Conservation (phyloP, 2,329 filamentous ascomycete genomes). For the Trichoderma citrinoviride region DNA sequence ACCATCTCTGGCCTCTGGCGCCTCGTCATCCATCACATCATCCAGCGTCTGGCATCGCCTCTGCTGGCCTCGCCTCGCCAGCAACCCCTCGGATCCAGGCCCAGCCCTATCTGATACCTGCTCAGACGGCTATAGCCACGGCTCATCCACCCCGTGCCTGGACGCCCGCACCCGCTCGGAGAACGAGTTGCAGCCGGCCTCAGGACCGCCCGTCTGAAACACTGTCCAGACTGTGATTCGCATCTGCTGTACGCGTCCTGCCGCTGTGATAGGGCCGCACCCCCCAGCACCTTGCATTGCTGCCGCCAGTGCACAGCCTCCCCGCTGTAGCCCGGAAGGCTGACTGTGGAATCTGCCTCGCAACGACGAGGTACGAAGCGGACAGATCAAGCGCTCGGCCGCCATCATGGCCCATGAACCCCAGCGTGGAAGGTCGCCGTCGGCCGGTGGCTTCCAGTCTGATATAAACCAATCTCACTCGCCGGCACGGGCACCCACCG, state of each 20-base stretch:
- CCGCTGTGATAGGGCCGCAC: constrained; percentile 23
- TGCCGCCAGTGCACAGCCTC: constrained; percentile 29
- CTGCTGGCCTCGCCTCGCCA: not conserved
- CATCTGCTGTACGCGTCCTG: constrained; percentile 22
- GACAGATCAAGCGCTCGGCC: constrained; percentile 16
- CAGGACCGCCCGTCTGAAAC: constrained; percentile 20
- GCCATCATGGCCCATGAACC: constrained; percentile 44
- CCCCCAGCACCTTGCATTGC: constrained; percentile 27
- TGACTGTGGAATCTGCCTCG: constrained; percentile 48
- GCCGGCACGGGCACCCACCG: constrained; percentile 54
- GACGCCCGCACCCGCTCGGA: constrained; percentile 16
- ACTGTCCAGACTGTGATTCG: constrained; percentile 17
- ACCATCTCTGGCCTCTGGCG: too few relatives aligned
- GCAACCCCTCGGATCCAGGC: constrained; percentile 7
- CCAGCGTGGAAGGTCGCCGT: constrained; percentile 58
- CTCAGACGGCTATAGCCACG: constrained; percentile 14
- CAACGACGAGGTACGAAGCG: not conserved
- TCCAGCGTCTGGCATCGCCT: constrained; percentile 10
- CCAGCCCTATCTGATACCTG: constrained; percentile 21
- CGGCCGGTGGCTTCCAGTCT: constrained; percentile 54
- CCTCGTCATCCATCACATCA: too few relatives aligned
- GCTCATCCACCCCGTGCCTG: constrained; percentile 16
- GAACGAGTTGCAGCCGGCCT: constrained; percentile 15
- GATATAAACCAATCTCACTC: constrained; percentile 69
- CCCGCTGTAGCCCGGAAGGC: constrained; percentile 45